Conservation (phyloP, 208 protist genomes). For the Acanthamoeba lenticulata region DNA sequence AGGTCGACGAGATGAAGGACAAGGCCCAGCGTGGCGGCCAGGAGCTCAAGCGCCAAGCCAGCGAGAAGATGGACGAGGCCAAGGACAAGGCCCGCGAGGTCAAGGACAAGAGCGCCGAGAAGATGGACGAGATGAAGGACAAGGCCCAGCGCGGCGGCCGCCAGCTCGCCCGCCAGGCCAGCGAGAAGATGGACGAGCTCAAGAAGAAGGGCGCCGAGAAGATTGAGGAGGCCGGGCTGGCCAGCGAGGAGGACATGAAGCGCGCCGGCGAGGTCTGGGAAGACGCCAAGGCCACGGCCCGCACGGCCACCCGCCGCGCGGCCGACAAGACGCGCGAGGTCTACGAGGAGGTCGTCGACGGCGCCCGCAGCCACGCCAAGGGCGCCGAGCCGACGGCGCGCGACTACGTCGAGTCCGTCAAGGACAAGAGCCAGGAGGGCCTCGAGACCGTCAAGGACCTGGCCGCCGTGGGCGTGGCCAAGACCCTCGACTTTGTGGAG, state of each 20-base stretch:
- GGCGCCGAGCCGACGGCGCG: background rate
- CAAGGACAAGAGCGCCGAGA: background rate
- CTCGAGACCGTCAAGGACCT: background rate
- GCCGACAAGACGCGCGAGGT: background rate
- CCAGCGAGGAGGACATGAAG: background rate
- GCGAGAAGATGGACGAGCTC: background rate
- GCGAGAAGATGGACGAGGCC: background rate
- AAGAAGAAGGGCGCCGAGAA: background rate
- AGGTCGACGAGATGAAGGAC: background rate
- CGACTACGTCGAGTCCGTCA: constrained; percentile 8
- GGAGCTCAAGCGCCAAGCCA: background rate
- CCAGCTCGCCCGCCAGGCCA: too few relatives aligned
- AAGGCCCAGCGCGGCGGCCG: too few relatives aligned
- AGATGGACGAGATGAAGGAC: background rate
- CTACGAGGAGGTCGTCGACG: background rate
- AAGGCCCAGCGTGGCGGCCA: too few relatives aligned
- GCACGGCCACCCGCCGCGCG: background rate
- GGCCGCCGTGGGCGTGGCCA: background rate
- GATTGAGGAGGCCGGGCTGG: background rate
- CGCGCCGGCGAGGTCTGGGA: background rate
- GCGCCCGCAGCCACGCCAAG: background rate
- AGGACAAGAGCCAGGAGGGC: constrained; percentile 16
- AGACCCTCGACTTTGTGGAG: background rate
- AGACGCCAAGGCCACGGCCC: background rate
- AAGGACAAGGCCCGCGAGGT: too few relatives aligned